Evolutionary conservation across 352 stramenopile species (phyloP), one percentile per base, ranked within the genome.

Genomic region (Globisporangium abappressorium): DNA sequence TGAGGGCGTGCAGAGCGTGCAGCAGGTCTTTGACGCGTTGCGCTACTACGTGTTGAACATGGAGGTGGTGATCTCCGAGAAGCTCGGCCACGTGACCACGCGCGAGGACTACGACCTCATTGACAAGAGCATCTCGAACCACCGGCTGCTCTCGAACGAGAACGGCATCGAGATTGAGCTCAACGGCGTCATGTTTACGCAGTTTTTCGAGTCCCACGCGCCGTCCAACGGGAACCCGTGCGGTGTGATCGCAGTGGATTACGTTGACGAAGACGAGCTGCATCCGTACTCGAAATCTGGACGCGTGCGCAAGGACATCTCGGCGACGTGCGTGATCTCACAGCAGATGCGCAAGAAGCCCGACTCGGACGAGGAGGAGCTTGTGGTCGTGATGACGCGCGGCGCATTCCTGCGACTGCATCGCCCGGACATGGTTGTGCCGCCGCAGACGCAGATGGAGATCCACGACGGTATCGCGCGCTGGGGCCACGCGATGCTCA

Each of bases 31-130:
- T 33, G 81, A 90, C 36, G 81, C 83, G 15, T 74, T 86, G 28
- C 71, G 75, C 62, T 82, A 79, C 60, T 90, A 82, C 71, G 75
- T 85, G n/a, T 51, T 69, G n/a, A 89, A 87, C 46, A 77, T 85
- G 59, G 81, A 91, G 56, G 81, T 85, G 53, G 81, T 63, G 34
- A 80, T 89, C 65, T 87, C 81, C 0, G 79, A 91, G 47, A 77
- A 76, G 54, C 64, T 89, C 11, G 81, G 81, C 5, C 69, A 87
- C 41, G 82, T 90, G 26, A 87, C 81, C 4, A 75, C 83, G 53
- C 74, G 79, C 5, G 79, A 88, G 57, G 76, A 87, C 47, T 80
- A 89, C 65, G 85, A 82, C 57, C 74, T 68, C 5, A 57, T 71
- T 1, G 82, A 80, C 38, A 70, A 73, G 62, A 77, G 72, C 53